Conservation (phyloP, 306 rosid genomes). For the Ormosia emarginata region DNA sequence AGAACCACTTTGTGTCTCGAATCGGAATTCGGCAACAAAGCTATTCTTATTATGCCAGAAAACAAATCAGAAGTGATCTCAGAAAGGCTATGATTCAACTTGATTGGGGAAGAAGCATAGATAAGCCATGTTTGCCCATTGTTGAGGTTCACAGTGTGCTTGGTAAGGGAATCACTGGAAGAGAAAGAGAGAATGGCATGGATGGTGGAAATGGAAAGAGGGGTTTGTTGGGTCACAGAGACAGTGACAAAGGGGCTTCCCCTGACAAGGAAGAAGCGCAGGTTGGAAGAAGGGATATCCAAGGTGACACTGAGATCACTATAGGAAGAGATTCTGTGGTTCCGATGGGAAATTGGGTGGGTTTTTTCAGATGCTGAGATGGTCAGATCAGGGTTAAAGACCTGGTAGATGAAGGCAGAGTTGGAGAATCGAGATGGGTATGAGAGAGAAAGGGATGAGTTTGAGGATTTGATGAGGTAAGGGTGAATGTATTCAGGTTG, state of each 20-base stretch:
- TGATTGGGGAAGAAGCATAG: slow-evolving; percentile 52
- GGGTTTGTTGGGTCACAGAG: slow-evolving; percentile 25
- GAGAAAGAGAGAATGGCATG: slow-evolving; percentile 39
- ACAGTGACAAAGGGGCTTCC: slow-evolving; percentile 73
- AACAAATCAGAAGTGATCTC: slow-evolving; percentile 40
- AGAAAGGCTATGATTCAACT: slow-evolving; percentile 25
- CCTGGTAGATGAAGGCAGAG: slow-evolving; percentile 43
- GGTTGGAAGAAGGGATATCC: slow-evolving; percentile 57
- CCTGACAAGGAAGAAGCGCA: slow-evolving; percentile 59
- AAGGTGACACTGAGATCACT: slow-evolving; percentile 63
- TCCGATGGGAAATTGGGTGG: not conserved
- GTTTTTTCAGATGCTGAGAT: slow-evolving; percentile 40
- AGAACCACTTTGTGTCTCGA: slow-evolving; percentile 32
- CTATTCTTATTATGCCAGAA: slow-evolving; percentile 59
- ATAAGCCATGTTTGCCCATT: slow-evolving; percentile 73
- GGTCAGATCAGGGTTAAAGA: slow-evolving; percentile 62
- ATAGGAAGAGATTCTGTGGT: slow-evolving; percentile 50
- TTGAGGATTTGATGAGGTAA: slow-evolving; percentile 14
- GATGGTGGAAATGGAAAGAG: slow-evolving; percentile 31
- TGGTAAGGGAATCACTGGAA: slow-evolving; percentile 32
- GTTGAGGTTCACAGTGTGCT: slow-evolving; percentile 50
- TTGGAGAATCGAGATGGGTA: slow-evolving; percentile 49
- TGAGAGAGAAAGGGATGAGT: slow-evolving; percentile 29
- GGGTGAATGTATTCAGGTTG: slow-evolving; percentile 21
- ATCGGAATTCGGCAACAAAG: slow-evolving; percentile 41